A percentile compares a stretch with the other conserved stretches of the same genome.
Evolutionary conservation across 495 filamentous ascomycete genomes (phyloP).

Genomic region (Aspergillus biplanus): DNA sequence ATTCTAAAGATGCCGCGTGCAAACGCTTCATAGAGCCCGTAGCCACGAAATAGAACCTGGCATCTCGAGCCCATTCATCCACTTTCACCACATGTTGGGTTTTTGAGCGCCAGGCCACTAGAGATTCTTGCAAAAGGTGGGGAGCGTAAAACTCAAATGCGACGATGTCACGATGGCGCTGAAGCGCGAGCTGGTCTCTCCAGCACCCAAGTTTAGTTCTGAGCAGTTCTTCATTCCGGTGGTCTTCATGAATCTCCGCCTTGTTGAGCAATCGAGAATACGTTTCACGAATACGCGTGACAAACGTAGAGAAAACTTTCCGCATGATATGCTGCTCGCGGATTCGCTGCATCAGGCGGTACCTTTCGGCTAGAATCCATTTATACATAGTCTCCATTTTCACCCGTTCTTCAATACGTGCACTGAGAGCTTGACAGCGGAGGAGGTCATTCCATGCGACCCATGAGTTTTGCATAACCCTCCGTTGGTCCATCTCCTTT

Average conservation of each 20-base stretch:
- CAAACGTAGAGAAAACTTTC: constrained; percentile 47
- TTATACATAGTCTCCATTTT: constrained; percentile 63
- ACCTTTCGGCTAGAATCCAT: constrained; percentile 64
- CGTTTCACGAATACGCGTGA: constrained; percentile 42
- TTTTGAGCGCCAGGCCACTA: constrained; percentile 53
- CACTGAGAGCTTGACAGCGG: constrained; percentile 56
- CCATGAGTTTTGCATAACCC: constrained; percentile 62
- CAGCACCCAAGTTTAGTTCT: constrained; percentile 46
- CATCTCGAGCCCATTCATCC: constrained; percentile 57
- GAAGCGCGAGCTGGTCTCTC: constrained; percentile 44
- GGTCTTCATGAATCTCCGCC: constrained; percentile 42
- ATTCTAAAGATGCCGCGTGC: constrained; percentile 53
- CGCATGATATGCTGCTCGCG: constrained; percentile 53
- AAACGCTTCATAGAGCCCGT: constrained; percentile 58
- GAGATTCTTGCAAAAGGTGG: constrained; percentile 49
- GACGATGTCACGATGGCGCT: constrained; percentile 50
- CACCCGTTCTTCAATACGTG: constrained; percentile 61
- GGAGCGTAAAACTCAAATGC: constrained; percentile 59
- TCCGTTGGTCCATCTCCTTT: constrained; percentile 52
- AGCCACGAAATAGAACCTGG: constrained; percentile 61
- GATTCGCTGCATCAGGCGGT: constrained; percentile 55
- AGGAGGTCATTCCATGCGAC: constrained; percentile 69
- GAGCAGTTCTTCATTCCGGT: constrained; percentile 37
- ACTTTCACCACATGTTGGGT: constrained; percentile 51
- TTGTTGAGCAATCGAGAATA: constrained; percentile 42